Conservation (phyloP, 352 stramenopile species). For the Globisporangium nodosum region DNA sequence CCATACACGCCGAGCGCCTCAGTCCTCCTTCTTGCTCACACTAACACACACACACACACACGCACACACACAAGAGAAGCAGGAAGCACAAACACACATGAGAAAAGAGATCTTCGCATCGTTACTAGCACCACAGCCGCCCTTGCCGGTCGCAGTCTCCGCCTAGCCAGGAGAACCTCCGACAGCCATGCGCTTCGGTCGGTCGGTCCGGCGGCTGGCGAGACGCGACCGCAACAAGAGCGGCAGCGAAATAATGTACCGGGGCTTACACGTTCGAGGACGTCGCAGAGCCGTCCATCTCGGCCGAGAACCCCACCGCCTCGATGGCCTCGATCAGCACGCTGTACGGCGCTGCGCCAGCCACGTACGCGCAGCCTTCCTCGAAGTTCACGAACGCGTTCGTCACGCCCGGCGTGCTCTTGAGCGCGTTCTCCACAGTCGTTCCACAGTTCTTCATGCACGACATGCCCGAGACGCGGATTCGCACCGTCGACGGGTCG, state of each 20-base stretch:
- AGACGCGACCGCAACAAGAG: conserved; percentile 1
- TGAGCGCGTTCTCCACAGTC: conserved; percentile 60
- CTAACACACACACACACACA: not conserved
- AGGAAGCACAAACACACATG: not conserved
- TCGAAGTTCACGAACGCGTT: conserved; percentile 75
- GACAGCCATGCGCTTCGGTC: too few species aligned
- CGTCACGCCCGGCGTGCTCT: conserved; percentile 49
- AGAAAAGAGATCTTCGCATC: not conserved
- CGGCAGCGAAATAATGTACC: conserved; percentile 7
- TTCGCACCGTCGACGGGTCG: conserved; percentile 59
- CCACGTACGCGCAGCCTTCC: conserved; percentile 68
- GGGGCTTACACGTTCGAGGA: conserved; percentile 54
- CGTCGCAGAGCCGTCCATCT: conserved; percentile 28
- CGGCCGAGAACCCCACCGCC: conserved; percentile 57
- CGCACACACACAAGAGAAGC: not conserved
- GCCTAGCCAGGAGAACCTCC: too few species aligned
- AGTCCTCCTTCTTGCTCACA: conserved; percentile 5
- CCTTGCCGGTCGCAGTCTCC: not conserved
- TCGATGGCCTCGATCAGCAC: conserved; percentile 62
- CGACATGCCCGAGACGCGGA: conserved; percentile 86
- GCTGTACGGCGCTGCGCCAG: conserved; percentile 42
- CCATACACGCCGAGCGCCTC: not conserved
- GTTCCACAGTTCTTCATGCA: conserved; percentile 90
- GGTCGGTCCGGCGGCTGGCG: too few species aligned
- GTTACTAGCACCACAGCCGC: not conserved